Percentiles rank a stretch among this genome's conserved stretches.
These are phyloP conservation scores for Cubamyces sp. DNA, from an alignment of 768 basidiomycete species.

Conservation along the genomic window DNA sequence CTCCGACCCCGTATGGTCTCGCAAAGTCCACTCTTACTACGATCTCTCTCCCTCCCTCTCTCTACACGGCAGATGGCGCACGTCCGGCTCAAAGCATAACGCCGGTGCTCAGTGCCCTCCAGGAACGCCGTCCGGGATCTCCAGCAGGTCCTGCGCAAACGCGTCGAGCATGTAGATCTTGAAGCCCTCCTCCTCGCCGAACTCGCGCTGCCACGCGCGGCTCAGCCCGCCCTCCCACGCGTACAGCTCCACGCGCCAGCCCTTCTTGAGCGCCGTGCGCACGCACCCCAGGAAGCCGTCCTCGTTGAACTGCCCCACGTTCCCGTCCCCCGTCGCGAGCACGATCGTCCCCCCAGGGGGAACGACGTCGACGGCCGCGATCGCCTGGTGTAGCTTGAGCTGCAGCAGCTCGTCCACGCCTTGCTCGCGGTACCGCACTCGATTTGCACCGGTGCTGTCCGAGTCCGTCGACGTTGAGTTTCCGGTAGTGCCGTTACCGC, in stretches of 20 bases:
- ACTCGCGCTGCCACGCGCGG: conserved; percentile 74
- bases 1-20: too few relatives aligned
- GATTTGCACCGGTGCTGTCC: conserved; percentile 36
- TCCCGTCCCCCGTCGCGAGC: conserved; percentile 93
- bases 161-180: conserved; percentile 41
- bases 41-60: neutral
- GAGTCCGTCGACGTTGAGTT: conserved; percentile 37
- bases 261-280: conserved; percentile 80
- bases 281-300: conserved; percentile 93
- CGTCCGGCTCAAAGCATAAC: conserved; percentile 27
- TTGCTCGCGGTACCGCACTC: conserved; percentile 80
- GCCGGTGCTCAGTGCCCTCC: conserved; percentile 20
- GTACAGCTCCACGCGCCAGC: conserved; percentile 95
- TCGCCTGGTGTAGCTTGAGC: conserved; percentile 86
- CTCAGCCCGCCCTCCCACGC: conserved; percentile 89
- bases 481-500: conserved; percentile 13
- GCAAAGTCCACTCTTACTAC: too few relatives aligned
- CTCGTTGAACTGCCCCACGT: conserved; percentile 89
- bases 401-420: conserved; percentile 95
- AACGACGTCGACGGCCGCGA: conserved; percentile 70
- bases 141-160: conserved; percentile 43
- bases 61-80: neutral
- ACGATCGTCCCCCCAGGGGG: conserved; percentile 78
- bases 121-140: conserved; percentile 27
- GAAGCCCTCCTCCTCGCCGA: conserved; percentile 47